Conservation (phyloP, 805 yeast genomes). For the Cyberlindnera suaveolens region DNA sequence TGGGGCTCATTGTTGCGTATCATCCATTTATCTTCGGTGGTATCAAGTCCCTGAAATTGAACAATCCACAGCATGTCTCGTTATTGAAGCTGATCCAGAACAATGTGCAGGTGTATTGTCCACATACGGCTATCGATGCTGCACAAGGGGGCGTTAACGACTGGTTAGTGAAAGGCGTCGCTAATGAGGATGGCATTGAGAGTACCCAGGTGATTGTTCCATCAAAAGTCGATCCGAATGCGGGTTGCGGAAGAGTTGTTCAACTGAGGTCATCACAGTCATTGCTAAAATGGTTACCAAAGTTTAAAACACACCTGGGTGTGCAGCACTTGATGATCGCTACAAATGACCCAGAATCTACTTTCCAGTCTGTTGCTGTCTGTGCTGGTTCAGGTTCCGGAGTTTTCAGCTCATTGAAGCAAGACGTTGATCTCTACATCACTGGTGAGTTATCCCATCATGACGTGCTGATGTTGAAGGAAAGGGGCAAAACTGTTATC, state of each 20-base stretch:
- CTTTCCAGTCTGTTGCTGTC: conserved; percentile 58
- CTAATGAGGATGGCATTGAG: conserved; percentile 25
- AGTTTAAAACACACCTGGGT: conserved; percentile 47
- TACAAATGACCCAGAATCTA: conserved; percentile 21
- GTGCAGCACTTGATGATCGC: conserved; percentile 63
- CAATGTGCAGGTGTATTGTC: conserved; percentile 86
- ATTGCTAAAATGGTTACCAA: conserved; percentile 38
- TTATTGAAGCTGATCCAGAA: conserved; percentile 64
- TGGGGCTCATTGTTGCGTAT: conserved; percentile 71
- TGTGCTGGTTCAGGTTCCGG: conserved; percentile 99
- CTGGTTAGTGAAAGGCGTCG: conserved; percentile 68
- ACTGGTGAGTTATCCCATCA: conserved; percentile 97
- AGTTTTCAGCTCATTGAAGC: conserved; percentile 56
- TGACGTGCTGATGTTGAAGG: conserved; percentile 69
- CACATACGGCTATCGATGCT: conserved; percentile 96
- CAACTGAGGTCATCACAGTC: conserved; percentile 37
- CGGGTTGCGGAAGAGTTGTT: conserved; percentile 81
- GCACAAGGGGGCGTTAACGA: conserved; percentile 92
- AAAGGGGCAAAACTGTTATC: conserved; percentile 64
- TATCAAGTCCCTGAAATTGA: conserved; percentile 61
- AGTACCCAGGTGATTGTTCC: conserved; percentile 36
- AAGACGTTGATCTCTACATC: conserved; percentile 52
- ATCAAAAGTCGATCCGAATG: conserved; percentile 33
- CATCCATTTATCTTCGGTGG: conserved; percentile 94
- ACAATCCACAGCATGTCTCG: conserved; percentile 78